These are phyloP conservation scores for Nitzschia putrida DNA, from an alignment of 108 stramenopile species.

Conservation along the genomic window DNA sequence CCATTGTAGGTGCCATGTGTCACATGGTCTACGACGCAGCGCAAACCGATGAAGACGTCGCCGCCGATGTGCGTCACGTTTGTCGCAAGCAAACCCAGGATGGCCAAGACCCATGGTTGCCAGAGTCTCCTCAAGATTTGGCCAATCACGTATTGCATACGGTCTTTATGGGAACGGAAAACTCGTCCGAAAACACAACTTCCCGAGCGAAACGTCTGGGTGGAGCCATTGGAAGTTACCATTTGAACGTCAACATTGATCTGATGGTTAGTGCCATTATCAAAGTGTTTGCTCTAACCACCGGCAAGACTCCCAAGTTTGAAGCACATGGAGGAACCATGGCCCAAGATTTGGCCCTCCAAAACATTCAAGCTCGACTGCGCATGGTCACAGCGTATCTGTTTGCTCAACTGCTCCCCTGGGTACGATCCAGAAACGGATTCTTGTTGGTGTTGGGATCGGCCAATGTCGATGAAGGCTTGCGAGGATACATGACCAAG, in stretches of 20 bases:
- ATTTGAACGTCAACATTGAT: slow-evolving; percentile 90
- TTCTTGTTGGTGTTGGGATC: slow-evolving; percentile 96
- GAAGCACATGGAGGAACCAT: slow-evolving; percentile 76
- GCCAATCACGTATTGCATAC: slow-evolving; percentile 90
- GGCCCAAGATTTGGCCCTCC: slow-evolving; percentile 95
- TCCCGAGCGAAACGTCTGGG: slow-evolving; percentile 85
- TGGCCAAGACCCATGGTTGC: slow-evolving; percentile 62
- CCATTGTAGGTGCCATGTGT: slow-evolving; percentile 98
- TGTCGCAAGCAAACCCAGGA: slow-evolving; percentile 35
- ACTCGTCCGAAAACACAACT: slow-evolving; percentile 82
- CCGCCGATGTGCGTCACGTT: slow-evolving; percentile 63
- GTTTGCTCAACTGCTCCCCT: slow-evolving; percentile 96
- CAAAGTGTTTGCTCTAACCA: slow-evolving; percentile 77
- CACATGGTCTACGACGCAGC: slow-evolving; percentile 77
- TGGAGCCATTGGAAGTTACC: slow-evolving; percentile 88
- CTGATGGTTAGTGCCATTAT: slow-evolving; percentile 85
- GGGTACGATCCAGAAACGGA: slow-evolving; percentile 84
- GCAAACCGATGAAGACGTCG: slow-evolving; percentile 52
- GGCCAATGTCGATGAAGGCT: slow-evolving; percentile 98
- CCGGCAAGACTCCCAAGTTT: slow-evolving; percentile 84
- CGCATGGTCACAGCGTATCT: slow-evolving; percentile 98
- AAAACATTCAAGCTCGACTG: slow-evolving; percentile 98
- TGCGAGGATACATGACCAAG: slow-evolving; percentile 99
- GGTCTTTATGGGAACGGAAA: slow-evolving; percentile 94
- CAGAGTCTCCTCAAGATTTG: slow-evolving; percentile 79